Evolutionary conservation across 495 filamentous ascomycete species (phyloP), one percentile per base, ranked within the genome.

Genomic region (Annulohypoxylon bovei): DNA sequence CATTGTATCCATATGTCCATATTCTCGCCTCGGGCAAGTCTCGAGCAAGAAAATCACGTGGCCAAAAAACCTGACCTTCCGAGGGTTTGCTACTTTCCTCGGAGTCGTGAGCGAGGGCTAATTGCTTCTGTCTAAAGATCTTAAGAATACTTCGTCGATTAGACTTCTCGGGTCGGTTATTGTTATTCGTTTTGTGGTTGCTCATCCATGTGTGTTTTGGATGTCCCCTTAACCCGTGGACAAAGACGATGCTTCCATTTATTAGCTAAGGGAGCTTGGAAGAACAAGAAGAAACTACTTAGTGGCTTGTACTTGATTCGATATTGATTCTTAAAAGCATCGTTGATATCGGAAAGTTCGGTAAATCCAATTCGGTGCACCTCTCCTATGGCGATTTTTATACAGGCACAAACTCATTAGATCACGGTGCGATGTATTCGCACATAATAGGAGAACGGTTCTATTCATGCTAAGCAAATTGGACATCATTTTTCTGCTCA

Each of bases 1-100:
- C 79, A 62, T 83, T 78, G 59, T 84, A 84, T 14, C 81, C 81
- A 58, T 78, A 84, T 23, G 78, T 81, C 68, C 79, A 79, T 12
- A 82, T 74, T 52, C 77, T 72, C 20, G 81, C 79, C 33, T 79
- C 53, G 23, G 79, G 76, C 2, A 83, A 56, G 57, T 82, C 79
- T 3, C 71, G 11, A 5, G 49, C 54, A 39, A 84, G 79, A 37
- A 75, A 78, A 18, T 77, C 64, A n/a, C 71, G 53, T 7, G 80
- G 80, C 80, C 80, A 83, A 61, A 77, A 80, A 3, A 76, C 54
- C 25, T 67, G 4, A 1, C n/a, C 23, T 27, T 1, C 46, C 11
- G 22, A n/a, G 23, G 12, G 2, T 5, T 12, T 22, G 8, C 23
- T 27, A 18, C 46, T 49, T 25, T 9, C 3, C 9, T 44, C 39